Conservation (phyloP, 2,329 filamentous ascomycete genomes). For the Alternaria consortialis region DNA sequence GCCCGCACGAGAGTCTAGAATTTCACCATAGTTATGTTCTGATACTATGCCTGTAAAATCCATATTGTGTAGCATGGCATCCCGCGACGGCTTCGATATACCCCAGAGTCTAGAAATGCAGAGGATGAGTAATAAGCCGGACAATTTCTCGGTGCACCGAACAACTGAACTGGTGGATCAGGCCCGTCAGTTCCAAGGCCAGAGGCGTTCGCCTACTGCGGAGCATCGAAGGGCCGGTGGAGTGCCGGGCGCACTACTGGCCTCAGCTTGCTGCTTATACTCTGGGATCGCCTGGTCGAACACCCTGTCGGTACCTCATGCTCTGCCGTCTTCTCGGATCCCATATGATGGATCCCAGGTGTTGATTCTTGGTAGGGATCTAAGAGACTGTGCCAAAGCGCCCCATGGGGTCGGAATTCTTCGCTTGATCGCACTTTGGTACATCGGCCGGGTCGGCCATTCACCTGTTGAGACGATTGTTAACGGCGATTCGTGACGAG, state of each 20-base stretch:
- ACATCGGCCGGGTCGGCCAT: not conserved
- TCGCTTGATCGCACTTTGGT: not conserved
- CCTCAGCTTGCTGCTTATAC: not conserved
- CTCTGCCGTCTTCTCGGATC: not conserved
- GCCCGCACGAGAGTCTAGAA: not conserved
- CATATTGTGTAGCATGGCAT: not conserved
- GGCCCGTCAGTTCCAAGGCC: not conserved
- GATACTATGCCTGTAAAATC: not conserved
- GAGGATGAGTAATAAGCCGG: not conserved
- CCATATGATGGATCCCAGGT: too few species aligned
- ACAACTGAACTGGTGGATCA: not conserved
- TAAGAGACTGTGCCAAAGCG: not conserved
- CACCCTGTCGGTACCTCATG: too few species aligned
- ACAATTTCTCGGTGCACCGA: not conserved
- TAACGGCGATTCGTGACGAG: not conserved
- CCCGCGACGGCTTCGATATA: not conserved
- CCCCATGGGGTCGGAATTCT: not conserved
- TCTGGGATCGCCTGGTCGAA: not conserved
- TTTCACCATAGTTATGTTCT: not conserved
- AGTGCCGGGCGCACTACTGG: not conserved
- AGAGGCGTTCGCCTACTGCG: not conserved
- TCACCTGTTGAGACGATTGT: not conserved
- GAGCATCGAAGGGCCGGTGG: not conserved
- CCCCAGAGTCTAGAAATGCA: not conserved
- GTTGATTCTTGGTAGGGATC: not conserved